Evolutionary conservation across 139 green algal genomes (phyloP), one percentile per base, ranked within the genome.

Genomic region (Asterochloris erici): DNA sequence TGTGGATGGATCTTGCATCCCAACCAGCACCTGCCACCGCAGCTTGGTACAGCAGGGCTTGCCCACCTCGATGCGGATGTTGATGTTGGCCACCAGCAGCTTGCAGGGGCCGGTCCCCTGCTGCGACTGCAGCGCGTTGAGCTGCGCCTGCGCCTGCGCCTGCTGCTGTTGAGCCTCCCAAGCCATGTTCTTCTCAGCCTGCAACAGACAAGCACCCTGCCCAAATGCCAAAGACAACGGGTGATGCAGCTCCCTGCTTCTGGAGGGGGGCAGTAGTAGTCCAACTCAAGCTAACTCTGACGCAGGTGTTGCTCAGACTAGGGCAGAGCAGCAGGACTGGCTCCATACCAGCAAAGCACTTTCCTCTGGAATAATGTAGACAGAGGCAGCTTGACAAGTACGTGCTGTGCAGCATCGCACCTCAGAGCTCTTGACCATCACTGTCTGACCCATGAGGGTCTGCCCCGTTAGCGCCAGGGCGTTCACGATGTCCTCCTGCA

Each of bases 341-440:
- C 19, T 71, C 21, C 66, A 13, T 2, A 24, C 66, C 21, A 13
- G 17, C 66, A 2, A 26, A 71, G 21, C 66, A 71, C 10, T 9
- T 71, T 9, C 38, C 2, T 54, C 38, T 54, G 38, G 38, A 10
- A 10, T 54, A 2, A 54, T 54, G 38, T 10, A 54, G 38, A 54
- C 38, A 54, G 38, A 54, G 38, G 38, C 38, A 54, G 38, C 38
- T 54, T 54, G 38, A 54, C 6, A 54, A 54, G 66, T 9, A 71
- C 66, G 10, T 71, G 21, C 6, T 71, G 21, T 71, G 66, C 14
- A 16, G 64, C 17, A 70, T 19, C 26, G 9, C 26, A 86, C 83
- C 82, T 99, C 96, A 27, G 92, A 95, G 60, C 93, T 89, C 90
- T 98, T 98, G 12, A 99, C 96, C 91, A 97, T 96, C 2, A 99